Percentiles rank a stretch among this genome's conserved stretches.
Evolutionary conservation across 1,284 basidiomycete species (phyloP).

Genomic region (Rhodofomes roseus): DNA sequence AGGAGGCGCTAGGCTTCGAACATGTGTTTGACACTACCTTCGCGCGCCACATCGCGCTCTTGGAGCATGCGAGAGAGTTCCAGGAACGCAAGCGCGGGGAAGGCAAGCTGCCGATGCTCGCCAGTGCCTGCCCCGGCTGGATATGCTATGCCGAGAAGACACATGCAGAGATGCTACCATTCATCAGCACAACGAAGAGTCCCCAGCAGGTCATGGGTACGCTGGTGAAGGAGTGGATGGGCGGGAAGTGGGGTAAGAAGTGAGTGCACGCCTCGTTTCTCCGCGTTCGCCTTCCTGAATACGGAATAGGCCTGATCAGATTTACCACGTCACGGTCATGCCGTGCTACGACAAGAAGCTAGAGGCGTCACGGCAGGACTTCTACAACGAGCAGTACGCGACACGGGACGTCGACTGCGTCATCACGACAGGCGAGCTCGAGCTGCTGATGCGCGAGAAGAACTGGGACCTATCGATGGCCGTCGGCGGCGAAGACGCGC

Average conservation of each 20-base stretch:
- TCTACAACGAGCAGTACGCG: slow-evolving; percentile 75
- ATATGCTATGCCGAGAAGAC: slow-evolving; percentile 99
- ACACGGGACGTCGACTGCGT: slow-evolving; percentile 97
- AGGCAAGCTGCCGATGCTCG: slow-evolving; percentile 78
- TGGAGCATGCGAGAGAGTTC: slow-evolving; percentile 84
- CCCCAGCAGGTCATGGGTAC: slow-evolving; percentile 94
- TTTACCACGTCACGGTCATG: slow-evolving; percentile 98
- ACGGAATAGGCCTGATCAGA: slow-evolving; percentile 65
- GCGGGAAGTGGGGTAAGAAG: slow-evolving; percentile 57
- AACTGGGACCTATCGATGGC: slow-evolving; percentile 71
- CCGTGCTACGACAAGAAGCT: slow-evolving; percentile 99
- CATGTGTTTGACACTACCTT: slow-evolving; percentile 94
- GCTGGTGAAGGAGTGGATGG: slow-evolving; percentile 87
- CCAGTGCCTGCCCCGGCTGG: slow-evolving; percentile 98
- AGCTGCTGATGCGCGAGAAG: slow-evolving; percentile 81
- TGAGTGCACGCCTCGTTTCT: slow-evolving; percentile 34
- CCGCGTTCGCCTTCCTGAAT: not conserved
- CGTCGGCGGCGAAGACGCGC: slow-evolving; percentile 39
- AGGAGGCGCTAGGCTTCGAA: slow-evolving; percentile 59
- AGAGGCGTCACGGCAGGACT: slow-evolving; percentile 91
- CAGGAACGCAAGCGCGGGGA: slow-evolving; percentile 52
- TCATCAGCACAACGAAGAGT: slow-evolving; percentile 86
- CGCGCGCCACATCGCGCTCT: slow-evolving; percentile 82
- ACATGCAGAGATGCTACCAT: slow-evolving; percentile 90
- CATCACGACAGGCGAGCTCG: slow-evolving; percentile 94